A percentile compares a stretch with the other conserved stretches of the same genome.
These are phyloP conservation scores for Delonix regia DNA, from an alignment of 306 rosid species.

Conservation along the genomic window DNA sequence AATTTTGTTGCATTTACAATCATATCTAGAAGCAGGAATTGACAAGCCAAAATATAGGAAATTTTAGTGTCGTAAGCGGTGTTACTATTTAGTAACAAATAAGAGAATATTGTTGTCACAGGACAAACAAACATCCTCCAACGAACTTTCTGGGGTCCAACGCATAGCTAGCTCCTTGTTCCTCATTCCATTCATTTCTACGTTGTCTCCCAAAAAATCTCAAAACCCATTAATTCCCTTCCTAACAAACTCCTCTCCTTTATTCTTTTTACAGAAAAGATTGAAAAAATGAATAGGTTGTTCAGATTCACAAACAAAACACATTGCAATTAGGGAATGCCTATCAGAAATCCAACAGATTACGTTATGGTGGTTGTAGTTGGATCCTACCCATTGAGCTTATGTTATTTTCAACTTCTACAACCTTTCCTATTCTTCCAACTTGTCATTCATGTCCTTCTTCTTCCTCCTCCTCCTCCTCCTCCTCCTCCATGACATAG, in stretches of 20 bases:
- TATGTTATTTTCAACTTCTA: background rate
- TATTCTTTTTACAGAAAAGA: constrained; percentile 1
- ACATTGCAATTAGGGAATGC: background rate
- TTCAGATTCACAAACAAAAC: constrained; percentile 29
- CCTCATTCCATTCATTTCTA: constrained; percentile 32
- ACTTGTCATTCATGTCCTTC: background rate
- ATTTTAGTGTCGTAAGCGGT: too few species aligned
- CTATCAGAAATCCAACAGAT: too few species aligned
- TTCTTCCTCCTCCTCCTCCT: background rate
- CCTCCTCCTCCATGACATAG: background rate
- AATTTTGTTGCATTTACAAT: background rate
- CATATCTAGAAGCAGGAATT: too few species aligned
- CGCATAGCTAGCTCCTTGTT: constrained; percentile 46
- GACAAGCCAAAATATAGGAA: too few species aligned
- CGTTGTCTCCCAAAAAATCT: constrained; percentile 38
- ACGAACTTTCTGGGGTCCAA: constrained; percentile 35
- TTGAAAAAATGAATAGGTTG: constrained; percentile 26
- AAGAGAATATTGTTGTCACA: too few species aligned
- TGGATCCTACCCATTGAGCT: background rate
- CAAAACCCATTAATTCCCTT: background rate
- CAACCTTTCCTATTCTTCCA: background rate
- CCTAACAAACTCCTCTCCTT: constrained; percentile 33
- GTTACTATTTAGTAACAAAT: too few species aligned
- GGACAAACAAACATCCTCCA: too few species aligned
- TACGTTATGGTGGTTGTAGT: too few species aligned